Evolutionary conservation across 192 early-diverging fungal genomes (phyloP), one percentile per base, ranked within the genome.

Genomic region (Mortierella hygrophila): DNA sequence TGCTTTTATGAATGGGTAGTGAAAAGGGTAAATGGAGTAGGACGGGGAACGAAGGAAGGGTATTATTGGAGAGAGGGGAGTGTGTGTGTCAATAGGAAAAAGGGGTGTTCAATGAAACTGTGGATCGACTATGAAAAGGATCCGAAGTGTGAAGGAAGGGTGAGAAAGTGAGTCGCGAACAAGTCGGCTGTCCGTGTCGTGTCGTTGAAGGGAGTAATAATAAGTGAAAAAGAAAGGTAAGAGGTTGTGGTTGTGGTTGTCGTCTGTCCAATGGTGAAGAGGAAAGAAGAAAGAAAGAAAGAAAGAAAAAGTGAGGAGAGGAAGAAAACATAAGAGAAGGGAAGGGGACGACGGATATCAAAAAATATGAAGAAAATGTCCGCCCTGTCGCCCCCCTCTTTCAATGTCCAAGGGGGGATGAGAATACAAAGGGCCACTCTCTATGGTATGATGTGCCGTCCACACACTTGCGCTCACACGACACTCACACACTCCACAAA

Each of bases 91-190:
- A 21, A 60, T 29, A 16, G 52, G 52, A 32, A 8, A 37, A 71
- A 55, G 55, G 74, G 37, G 74, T 49, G 72, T 72, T 32, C 6
- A 11, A 49, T 47, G 46, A n/a, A 40, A 47, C 72, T 73, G 20
- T 44, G 72, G 29, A 73, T 73, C 46, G n/a, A 29, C 6, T 73
- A 26, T 8, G 44, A n/a, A 47, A 29, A 41, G n/a, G 72, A 73
- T 35, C 26, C 23, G 44, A 73, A 49, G 44, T 46, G 44, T 46
- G 35, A 57, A 54, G 8, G 35, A 75, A 16, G 20, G 29, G 21
- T 18, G 29, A 21, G 15, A 32, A 2, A 16, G 11, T 29, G 60
- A 65, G 60, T 65, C 29, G 29, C 26, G 60, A 35, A 65, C 60
- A 32, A 26, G 26, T 29, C n/a, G 3, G 29, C 10, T 65, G 60